Evolutionary conservation across 139 green algal genomes (phyloP), one percentile per base, ranked within the genome.

Genomic region (Pseudopediastrum boryanum): DNA sequence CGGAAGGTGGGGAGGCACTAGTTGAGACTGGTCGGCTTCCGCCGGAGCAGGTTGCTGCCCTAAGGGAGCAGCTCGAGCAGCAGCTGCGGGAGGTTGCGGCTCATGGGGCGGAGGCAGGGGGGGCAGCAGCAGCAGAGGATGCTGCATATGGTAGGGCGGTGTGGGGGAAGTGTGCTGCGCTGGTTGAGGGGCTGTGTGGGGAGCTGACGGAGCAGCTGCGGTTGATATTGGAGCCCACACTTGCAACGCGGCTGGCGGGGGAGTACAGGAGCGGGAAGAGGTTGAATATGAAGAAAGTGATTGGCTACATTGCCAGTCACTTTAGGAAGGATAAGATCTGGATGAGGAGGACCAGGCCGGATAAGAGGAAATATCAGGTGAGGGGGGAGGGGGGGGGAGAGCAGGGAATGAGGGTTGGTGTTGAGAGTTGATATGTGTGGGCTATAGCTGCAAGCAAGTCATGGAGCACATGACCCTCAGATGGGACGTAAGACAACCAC

Each of bases 301-400:
- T 99, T n/a, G 88, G 90, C 29, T 99, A 98, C 90, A 97, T 99
- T 64, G 96, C 96, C 13, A 90, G 63, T 33, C 90, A 98, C 73
- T 99, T 97, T 82, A 85, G 94, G n/a, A 94, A 95, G 73, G 96
- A 99, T 89, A 98, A 98, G 90, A 99, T 99, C 84, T 99, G 96
- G 96, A 88, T 99, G 87, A 86, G 96, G 0, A 87, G 96, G 71
- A 98, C 90, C 33, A 87, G 90, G 35, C 96, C 96, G 10, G 92
- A 98, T 87, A 96, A 98, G 89, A 90, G 96, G 21, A 83, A 85
- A 16, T 99, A 99, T 86, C 96, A 99, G 86, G 91, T 93, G 52
- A 13, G 70, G n/a, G n/a, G n/a, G n/a, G n/a, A n/a, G n/a, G n/a
- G n/a, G n/a, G n/a, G n/a, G n/a, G n/a, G n/a, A n/a, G n/a, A n/a